A percentile compares a stretch with the other conserved stretches of the same genome.
Conservation (phyloP, 495 filamentous ascomycete species). For the Penicillium bovifimosum region DNA sequence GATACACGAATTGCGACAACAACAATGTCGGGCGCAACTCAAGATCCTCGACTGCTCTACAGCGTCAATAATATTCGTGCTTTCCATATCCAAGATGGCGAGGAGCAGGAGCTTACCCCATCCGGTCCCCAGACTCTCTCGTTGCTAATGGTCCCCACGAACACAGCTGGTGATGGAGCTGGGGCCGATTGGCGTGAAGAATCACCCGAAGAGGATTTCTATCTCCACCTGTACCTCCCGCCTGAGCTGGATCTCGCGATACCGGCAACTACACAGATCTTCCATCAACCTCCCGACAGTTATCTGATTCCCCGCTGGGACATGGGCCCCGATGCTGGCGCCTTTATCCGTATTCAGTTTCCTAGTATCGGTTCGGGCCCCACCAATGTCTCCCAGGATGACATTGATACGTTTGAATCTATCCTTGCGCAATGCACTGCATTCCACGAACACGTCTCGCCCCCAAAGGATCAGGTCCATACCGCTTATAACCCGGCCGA, state of each 20-base stretch:
- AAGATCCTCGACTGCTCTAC: conserved; percentile 78
- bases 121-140: conserved; percentile 85
- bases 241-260: conserved; percentile 90
- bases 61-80: conserved; percentile 78
- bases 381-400: conserved; percentile 72
- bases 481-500: conserved; percentile 70
- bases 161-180: conserved; percentile 49
- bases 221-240: conserved; percentile 85
- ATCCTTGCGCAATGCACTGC: conserved; percentile 94
- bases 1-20: background rate
- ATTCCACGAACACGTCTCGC: conserved; percentile 73
- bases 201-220: conserved; percentile 80
- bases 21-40: conserved; percentile 14
- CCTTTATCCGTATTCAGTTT: conserved; percentile 88
- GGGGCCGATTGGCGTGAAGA: conserved; percentile 53
- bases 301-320: conserved; percentile 95
- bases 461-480: conserved; percentile 47
- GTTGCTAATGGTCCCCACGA: conserved; percentile 88
- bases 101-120: conserved; percentile 73
- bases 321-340: conserved; percentile 74
- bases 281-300: conserved; percentile 80
- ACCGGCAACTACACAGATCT: conserved; percentile 90
- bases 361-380: conserved; percentile 60
- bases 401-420: conserved; percentile 93
- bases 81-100: conserved; percentile 83